phyloP scores from a whole-genome alignment of 495 filamentous ascomycete genomes.

The Rhypophila decipiens region DNA sequence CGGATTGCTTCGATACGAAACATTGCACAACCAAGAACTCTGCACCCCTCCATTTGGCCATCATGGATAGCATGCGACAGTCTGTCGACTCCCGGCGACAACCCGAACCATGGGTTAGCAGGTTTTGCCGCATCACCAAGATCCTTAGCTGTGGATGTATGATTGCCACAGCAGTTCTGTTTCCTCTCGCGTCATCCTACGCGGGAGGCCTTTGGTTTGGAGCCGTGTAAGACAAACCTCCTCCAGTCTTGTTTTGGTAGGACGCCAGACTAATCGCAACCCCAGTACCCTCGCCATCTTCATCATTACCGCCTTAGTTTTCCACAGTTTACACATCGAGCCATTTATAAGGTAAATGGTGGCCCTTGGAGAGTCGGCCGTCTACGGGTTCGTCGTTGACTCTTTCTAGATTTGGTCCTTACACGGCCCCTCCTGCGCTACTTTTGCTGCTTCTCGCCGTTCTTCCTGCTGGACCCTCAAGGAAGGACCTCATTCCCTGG shows the following conservation, averaged over 20 bases:
- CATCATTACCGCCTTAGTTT: slow-evolving; percentile 14
- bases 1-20: too few relatives aligned
- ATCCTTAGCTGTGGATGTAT: slow-evolving; percentile 26
- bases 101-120: neutral
- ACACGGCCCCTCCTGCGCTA: slow-evolving; percentile 12
- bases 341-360: slow-evolving; percentile 14
- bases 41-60: neutral
- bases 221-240: slow-evolving; percentile 23
- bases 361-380: neutral
- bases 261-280: slow-evolving; percentile 9
- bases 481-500: slow-evolving; percentile 19
- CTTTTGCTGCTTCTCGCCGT: slow-evolving; percentile 14
- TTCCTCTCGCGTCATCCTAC: slow-evolving; percentile 21
- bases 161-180: slow-evolving; percentile 27
- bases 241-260: neutral
- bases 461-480: slow-evolving; percentile 5
- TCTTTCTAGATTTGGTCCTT: slow-evolving; percentile 12
- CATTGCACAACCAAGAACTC: too few relatives aligned
- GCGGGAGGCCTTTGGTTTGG: slow-evolving; percentile 17
- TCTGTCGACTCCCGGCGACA: neutral
- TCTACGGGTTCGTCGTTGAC: neutral
- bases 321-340: slow-evolving; percentile 12
- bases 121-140: slow-evolving; percentile 11
- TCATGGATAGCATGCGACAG: slow-evolving; percentile 6
- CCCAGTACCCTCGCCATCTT: slow-evolving; percentile 22